These are phyloP conservation scores for Yarrowia sp. DNA, from an alignment of 805 yeast species.

Conservation along the genomic window DNA sequence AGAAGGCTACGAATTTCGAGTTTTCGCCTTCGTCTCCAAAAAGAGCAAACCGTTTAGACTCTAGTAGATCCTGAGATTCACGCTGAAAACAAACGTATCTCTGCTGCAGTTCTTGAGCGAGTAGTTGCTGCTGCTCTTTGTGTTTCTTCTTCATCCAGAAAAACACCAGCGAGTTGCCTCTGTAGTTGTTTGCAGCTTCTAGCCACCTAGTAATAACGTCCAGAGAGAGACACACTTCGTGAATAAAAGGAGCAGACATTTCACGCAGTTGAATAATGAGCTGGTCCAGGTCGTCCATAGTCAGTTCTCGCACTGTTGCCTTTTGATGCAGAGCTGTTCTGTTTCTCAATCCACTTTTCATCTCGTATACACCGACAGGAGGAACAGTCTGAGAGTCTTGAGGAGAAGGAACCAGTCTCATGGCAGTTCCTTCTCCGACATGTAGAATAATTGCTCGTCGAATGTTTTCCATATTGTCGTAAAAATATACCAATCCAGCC, in stretches of 20 bases:
- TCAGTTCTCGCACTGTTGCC: neutral
- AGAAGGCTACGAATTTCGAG: neutral
- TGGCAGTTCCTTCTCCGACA: neutral
- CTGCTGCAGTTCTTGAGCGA: neutral
- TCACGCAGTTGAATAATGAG: neutral
- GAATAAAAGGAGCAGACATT: neutral
- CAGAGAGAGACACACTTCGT: neutral
- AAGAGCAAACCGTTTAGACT: neutral
- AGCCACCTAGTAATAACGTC: constrained; percentile 1
- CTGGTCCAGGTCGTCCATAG: neutral
- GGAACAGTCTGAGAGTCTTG: neutral
- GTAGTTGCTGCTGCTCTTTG: neutral
- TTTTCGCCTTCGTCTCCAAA: neutral
- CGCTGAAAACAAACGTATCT: neutral
- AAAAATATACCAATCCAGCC: neutral
- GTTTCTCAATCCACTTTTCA: neutral
- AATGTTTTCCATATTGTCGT: neutral
- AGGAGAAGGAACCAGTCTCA: neutral
- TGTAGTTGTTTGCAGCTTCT: constrained; percentile 9
- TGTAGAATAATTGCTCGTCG: neutral
- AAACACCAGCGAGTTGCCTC: neutral
- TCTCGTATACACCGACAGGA: neutral
- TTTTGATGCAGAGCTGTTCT: neutral
- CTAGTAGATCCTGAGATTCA: neutral
- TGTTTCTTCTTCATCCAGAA: neutral